phyloP scores from a whole-genome alignment of 2,329 filamentous ascomycete genomes.

The Colletotrichum sp. region DNA sequence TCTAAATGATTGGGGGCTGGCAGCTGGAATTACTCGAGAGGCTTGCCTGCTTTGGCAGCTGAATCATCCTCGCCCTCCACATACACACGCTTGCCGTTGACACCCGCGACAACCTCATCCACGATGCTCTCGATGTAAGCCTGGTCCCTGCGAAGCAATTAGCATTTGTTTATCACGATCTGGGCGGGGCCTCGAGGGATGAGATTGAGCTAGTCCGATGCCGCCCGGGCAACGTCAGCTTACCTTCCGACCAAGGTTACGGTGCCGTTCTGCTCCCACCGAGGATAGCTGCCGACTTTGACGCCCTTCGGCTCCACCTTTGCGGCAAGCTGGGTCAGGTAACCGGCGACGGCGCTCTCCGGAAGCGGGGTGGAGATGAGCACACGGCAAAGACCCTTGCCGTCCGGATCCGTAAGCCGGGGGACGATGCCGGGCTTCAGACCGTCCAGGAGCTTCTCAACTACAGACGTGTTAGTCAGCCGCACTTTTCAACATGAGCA shows the following conservation, averaged over 20 bases:
- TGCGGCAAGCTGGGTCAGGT: slow-evolving; percentile 78
- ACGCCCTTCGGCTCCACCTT: slow-evolving; percentile 77
- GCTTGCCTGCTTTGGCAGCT: not conserved
- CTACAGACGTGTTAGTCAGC: slow-evolving; percentile 33
- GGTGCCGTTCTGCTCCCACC: slow-evolving; percentile 91
- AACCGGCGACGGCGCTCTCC: slow-evolving; percentile 85
- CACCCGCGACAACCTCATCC: slow-evolving; percentile 76
- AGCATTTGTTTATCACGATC: not conserved
- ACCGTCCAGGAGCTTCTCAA: slow-evolving; percentile 78
- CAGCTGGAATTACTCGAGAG: not conserved
- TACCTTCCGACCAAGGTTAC: slow-evolving; percentile 81
- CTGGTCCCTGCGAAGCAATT: slow-evolving; percentile 60
- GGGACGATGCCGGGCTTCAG: slow-evolving; percentile 74
- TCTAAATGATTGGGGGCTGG: slow-evolving; percentile 3
- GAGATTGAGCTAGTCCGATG: not conserved
- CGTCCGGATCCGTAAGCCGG: slow-evolving; percentile 78
- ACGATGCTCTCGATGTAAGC: slow-evolving; percentile 81
- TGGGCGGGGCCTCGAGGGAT: not conserved
- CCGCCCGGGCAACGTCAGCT: slow-evolving; percentile 22
- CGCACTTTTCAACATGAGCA: not conserved
- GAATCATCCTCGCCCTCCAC: slow-evolving; percentile 75
- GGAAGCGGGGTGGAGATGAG: slow-evolving; percentile 86
- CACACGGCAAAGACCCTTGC: slow-evolving; percentile 79
- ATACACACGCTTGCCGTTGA: slow-evolving; percentile 73
- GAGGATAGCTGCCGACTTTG: slow-evolving; percentile 94